phyloP scores from a whole-genome alignment of 2,329 filamentous ascomycete species.

The Elsinoe australis region DNA sequence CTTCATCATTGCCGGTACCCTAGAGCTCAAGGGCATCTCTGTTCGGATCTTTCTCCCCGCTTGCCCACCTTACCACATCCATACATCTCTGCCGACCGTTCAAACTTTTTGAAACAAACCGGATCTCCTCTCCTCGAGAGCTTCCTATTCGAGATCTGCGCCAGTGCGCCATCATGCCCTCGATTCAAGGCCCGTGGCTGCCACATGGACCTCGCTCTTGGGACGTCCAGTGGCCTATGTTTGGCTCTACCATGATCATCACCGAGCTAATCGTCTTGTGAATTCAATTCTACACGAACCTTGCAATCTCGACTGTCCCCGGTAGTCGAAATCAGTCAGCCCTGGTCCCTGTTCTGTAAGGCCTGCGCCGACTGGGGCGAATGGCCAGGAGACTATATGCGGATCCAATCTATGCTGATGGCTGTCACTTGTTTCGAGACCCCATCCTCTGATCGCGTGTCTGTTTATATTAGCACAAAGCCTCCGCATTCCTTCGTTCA shows the following conservation, averaged over 20 bases:
- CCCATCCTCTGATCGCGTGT: background rate
- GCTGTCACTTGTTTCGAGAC: constrained; percentile 7
- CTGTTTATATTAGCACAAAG: background rate
- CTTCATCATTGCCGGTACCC: constrained; percentile 3
- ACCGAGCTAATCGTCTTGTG: constrained; percentile 3
- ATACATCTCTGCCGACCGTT: background rate
- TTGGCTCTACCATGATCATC: background rate
- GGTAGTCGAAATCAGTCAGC: too few relatives aligned
- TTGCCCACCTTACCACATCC: background rate
- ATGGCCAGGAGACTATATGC: constrained; percentile 3
- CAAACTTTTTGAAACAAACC: background rate
- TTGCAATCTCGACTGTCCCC: constrained; percentile 6
- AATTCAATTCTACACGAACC: background rate
- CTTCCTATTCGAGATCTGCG: background rate
- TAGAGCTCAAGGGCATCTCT: background rate
- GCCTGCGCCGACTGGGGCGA: too few relatives aligned
- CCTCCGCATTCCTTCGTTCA: background rate
- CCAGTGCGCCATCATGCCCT: background rate
- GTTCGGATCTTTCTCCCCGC: constrained; percentile 8
- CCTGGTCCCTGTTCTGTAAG: too few relatives aligned
- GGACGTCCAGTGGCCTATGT: constrained; percentile 5
- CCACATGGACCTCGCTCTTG: constrained; percentile 7
- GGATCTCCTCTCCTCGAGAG: background rate
- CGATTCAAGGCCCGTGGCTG: background rate
- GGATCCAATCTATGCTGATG: constrained; percentile 13